phyloP scores from a whole-genome alignment of 371 early-diverging fungal genomes.

The Capillidium rhysosporum region DNA sequence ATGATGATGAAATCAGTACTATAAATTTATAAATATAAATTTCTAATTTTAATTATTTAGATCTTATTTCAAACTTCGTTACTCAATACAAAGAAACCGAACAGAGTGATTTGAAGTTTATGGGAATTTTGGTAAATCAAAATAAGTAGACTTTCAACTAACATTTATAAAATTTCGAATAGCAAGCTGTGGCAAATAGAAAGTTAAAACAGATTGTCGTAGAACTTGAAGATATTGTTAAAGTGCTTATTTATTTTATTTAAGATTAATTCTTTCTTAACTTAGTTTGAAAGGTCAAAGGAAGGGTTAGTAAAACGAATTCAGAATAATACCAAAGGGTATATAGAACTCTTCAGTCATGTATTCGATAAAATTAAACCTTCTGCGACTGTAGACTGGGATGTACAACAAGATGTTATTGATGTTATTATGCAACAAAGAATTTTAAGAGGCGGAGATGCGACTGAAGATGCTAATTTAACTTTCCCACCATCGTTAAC shows the following conservation, averaged over 20 bases:
- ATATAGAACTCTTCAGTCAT: constrained; percentile 50
- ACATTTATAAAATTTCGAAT: not conserved
- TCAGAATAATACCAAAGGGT: constrained; percentile 62
- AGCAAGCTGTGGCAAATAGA: constrained; percentile 40
- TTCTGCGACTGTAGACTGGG: constrained; percentile 29
- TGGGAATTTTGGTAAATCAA: not conserved
- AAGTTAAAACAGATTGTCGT: constrained; percentile 26
- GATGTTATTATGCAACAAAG: constrained; percentile 82
- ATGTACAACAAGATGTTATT: constrained; percentile 54
- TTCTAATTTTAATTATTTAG: not conserved
- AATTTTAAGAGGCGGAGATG: constrained; percentile 36
- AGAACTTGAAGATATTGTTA: constrained; percentile 36
- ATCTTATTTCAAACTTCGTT: not conserved
- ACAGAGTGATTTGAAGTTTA: not conserved
- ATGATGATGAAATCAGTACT: constrained; percentile 2
- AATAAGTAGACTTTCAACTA: not conserved
- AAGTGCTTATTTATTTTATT: constrained; percentile 14
- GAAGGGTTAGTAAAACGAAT: constrained; percentile 26
- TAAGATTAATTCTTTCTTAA: not conserved
- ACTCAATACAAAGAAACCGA: not conserved
- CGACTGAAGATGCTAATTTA: constrained; percentile 18
- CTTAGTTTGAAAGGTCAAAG: not conserved
- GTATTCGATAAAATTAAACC: constrained; percentile 64
- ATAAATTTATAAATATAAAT: not conserved
- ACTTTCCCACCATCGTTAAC: constrained; percentile 64